Conservation (phyloP, 805 yeast species). For the Kuraishia hungarica region DNA sequence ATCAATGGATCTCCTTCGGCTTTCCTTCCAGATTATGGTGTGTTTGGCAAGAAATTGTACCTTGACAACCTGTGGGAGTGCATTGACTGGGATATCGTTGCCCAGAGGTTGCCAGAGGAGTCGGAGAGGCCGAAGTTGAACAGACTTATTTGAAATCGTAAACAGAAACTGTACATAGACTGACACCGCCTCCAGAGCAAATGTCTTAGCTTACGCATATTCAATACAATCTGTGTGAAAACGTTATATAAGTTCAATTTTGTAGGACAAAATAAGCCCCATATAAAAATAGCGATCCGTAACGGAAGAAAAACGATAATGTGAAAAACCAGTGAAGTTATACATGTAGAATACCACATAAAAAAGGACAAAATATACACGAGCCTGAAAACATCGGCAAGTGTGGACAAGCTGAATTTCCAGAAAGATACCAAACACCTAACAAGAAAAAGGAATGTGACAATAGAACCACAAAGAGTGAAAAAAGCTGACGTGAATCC, state of each 20-base stretch:
- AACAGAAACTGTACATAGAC: background rate
- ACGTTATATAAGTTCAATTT: background rate
- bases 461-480: background rate
- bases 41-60: slow-evolving; percentile 65
- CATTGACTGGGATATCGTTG: slow-evolving; percentile 76
- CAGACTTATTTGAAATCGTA: background rate
- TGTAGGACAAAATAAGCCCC: slow-evolving; percentile 1
- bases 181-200: background rate
- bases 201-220: slow-evolving; percentile 9
- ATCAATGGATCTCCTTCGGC: slow-evolving; percentile 67
- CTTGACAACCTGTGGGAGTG: slow-evolving; percentile 69
- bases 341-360: background rate
- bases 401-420: background rate
- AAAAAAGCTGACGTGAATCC: background rate
- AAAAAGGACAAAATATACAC: background rate
- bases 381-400: background rate
- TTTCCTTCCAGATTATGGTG: slow-evolving; percentile 70
- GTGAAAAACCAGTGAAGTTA: background rate
- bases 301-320: background rate
- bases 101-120: slow-evolving; percentile 28
- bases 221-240: slow-evolving; percentile 1
- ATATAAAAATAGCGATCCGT: background rate
- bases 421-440: background rate
- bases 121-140: slow-evolving; percentile 6
- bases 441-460: background rate